Base-by-base conservation (phyloP, 768 basidiomycete species). In the Psilocybe tampanensis region DNA sequence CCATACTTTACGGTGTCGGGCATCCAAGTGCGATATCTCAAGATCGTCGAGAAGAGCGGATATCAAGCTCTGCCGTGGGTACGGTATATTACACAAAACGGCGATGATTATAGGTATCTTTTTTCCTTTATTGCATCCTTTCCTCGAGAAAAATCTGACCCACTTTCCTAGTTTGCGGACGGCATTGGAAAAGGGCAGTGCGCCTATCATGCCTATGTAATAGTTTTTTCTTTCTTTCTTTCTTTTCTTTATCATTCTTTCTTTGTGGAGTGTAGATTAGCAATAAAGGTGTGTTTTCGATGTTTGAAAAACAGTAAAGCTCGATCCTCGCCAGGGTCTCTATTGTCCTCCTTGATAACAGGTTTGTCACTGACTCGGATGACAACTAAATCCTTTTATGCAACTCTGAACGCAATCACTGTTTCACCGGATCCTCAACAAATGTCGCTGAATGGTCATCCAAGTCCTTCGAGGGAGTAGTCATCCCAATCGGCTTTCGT, bases 1-100 rank as follows among this genome's bases (percentile, higher is more conserved):
- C 96, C 97, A 0, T 98, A 98, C 75, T 98, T 98, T 71, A 98
- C 96, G 0, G 94, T 97, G 4, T 95, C 94, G 0, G 95, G 95
- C 3, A 95, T 98, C 56, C 96, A 98, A 73, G 97, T 99, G 13
- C 86, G 97, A 50, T 98, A 98, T 72, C 82, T 99, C 60, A 98
- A 98, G 74, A 94, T 99, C 51, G 95, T 98, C 0, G 97, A 99
- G 75, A 98, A 98, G 81, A 94, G 92, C 59, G 97, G 95, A 18
- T 98, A 99, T 72, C 94, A 96, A 72, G 93, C 94, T 3, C 73
- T 96, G 43, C 95, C 95, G 1, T 97, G 95, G 95, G 95, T 98
- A 57, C 79, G 95, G 56, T 97, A 94, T 69, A 92, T 95, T 57
- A 93, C 92, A 1, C 90, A 94, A 72, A 92, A 94, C 64, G 93